These are phyloP conservation scores for Scopulariopsis brevicaulis DNA, from an alignment of 2,329 filamentous ascomycete species.

Conservation along the genomic window DNA sequence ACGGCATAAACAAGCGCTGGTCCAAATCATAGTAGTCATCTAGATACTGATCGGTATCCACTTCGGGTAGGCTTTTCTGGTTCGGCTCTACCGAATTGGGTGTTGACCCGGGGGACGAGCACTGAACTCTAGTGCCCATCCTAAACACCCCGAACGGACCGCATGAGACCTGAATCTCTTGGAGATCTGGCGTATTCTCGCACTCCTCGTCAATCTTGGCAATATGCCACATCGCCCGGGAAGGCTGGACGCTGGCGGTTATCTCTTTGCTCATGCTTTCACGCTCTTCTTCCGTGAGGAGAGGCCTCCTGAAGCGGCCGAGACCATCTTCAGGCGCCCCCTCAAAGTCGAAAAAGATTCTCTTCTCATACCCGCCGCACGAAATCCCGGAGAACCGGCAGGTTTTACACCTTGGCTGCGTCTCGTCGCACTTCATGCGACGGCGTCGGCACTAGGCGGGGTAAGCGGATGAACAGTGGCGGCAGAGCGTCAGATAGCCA, in stretches of 20 bases:
- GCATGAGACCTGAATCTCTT: background rate
- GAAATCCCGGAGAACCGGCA: conserved; percentile 15
- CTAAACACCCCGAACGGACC: background rate
- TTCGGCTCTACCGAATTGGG: background rate
- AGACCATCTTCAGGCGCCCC: conserved; percentile 7
- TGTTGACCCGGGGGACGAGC: background rate
- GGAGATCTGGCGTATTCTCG: conserved; percentile 4
- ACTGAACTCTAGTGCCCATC: background rate
- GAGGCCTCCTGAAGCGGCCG: conserved; percentile 20
- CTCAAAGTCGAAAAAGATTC: conserved; percentile 21
- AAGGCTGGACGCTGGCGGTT: conserved; percentile 14
- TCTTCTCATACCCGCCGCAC: conserved; percentile 22
- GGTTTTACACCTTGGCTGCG: conserved; percentile 18
- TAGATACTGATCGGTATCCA: background rate
- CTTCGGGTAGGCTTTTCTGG: background rate
- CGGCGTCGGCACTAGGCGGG: conserved; percentile 19
- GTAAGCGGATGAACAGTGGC: background rate
- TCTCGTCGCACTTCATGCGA: conserved; percentile 25
- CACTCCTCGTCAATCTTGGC: conserved; percentile 18
- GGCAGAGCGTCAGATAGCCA: background rate
- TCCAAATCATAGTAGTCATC: background rate
- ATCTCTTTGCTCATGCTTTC: conserved; percentile 21
- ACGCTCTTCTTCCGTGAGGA: conserved; percentile 23
- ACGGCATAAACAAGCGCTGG: background rate
- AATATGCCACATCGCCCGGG: conserved; percentile 8